phyloP scores from a whole-genome alignment of 352 stramenopile genomes.

The Phytophthora melonis region DNA sequence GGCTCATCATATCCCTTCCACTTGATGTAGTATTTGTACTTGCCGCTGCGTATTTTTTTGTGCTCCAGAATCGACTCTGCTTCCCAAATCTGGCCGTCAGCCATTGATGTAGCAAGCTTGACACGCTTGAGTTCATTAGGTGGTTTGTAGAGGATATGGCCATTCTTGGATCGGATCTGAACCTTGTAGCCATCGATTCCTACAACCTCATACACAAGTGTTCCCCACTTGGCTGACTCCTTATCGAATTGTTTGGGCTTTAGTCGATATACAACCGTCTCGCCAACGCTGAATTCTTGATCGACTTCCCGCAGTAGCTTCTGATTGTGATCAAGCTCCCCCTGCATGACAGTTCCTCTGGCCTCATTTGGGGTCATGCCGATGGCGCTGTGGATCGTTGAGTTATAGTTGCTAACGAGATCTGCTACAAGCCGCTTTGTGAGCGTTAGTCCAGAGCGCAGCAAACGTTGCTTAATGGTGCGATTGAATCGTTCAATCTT shows the following conservation, averaged over 20 bases:
- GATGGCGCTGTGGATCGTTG: neutral
- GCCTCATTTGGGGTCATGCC: neutral
- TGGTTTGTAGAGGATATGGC: conserved; percentile 20
- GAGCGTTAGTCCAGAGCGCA: neutral
- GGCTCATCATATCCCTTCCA: neutral
- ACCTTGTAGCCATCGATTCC: neutral
- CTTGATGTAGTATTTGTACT: neutral
- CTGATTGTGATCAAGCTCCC: no score
- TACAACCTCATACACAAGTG: neutral
- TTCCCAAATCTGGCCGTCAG: conserved; percentile 12
- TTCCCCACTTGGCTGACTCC: neutral
- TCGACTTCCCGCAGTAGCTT: no score
- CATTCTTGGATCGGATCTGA: neutral
- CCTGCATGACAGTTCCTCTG: neutral
- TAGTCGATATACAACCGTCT: neutral
- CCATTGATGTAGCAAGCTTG: neutral
- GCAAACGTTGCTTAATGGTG: neutral
- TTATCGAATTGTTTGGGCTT: neutral
- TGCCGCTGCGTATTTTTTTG: conserved; percentile 6
- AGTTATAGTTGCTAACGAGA: neutral
- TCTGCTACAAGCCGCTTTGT: neutral
- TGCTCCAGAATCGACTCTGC: conserved; percentile 27
- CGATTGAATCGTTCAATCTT: no score
- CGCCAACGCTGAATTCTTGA: no score
- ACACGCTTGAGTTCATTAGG: conserved; percentile 29